These are phyloP conservation scores for Chrysoporthe cubensis DNA, from an alignment of 2,329 filamentous ascomycete species.

Conservation along the genomic window DNA sequence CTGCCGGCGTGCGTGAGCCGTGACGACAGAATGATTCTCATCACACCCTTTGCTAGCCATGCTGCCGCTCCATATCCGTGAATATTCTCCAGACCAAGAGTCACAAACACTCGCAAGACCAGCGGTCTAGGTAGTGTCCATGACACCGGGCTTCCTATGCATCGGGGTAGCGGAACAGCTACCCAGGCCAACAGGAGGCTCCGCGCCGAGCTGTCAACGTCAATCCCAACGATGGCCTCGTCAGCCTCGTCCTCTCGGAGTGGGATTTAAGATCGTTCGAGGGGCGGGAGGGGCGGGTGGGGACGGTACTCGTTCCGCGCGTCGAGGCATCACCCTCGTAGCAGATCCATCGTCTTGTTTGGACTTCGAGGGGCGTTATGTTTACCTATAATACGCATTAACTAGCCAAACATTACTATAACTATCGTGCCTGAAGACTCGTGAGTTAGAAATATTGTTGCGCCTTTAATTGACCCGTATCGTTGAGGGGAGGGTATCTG, in stretches of 20 bases:
- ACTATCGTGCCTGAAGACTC: not conserved
- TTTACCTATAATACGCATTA: not conserved
- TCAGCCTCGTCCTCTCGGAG: too few relatives aligned
- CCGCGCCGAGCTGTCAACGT: too few relatives aligned
- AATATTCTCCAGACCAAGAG: not conserved
- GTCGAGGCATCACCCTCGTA: too few relatives aligned
- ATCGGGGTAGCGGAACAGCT: too few relatives aligned
- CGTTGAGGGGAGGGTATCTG: not conserved
- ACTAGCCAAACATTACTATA: not conserved
- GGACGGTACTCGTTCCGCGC: too few relatives aligned
- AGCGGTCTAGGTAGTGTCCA: too few relatives aligned
- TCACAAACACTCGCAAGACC: too few relatives aligned
- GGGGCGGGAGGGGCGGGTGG: too few relatives aligned
- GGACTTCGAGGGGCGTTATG: not conserved
- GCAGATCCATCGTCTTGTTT: not conserved
- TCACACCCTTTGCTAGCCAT: not conserved
- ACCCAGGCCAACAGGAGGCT: too few relatives aligned
- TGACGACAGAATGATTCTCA: not conserved
- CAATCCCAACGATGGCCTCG: too few relatives aligned
- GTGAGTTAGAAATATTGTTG: not conserved
- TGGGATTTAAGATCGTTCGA: too few relatives aligned
- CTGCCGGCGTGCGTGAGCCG: not conserved
- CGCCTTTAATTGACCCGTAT: not conserved
- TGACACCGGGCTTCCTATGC: too few relatives aligned
- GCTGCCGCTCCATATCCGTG: not conserved